phyloP scores from a whole-genome alignment of 306 rosid species.

The Cucumis hystrix region DNA sequence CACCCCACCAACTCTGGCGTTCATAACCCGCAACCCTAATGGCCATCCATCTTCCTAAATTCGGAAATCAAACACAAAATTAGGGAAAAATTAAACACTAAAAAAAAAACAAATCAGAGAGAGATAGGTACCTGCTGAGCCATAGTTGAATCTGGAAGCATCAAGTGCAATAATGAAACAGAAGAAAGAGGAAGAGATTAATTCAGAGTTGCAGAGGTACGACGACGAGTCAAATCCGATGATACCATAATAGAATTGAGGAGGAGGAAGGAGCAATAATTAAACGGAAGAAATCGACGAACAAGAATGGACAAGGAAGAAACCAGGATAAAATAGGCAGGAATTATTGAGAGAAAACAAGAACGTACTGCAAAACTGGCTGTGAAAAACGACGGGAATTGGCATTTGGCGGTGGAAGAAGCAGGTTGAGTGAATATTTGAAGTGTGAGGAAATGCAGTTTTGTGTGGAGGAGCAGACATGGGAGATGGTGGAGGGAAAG shows the following conservation, averaged over 20 bases:
- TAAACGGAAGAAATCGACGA: background rate
- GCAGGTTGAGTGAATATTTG: background rate
- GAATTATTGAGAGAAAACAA: background rate
- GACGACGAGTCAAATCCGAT: conserved; percentile 20
- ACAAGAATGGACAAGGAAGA: background rate
- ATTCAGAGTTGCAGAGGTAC: conserved; percentile 11
- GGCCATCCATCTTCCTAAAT: conserved; percentile 85
- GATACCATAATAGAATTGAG: background rate
- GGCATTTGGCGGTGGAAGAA: background rate
- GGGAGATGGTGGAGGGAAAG: conserved; percentile 11
- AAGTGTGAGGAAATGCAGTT: background rate
- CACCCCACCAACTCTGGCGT: conserved; percentile 35
- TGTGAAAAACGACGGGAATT: background rate
- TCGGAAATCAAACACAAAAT: background rate
- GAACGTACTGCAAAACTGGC: background rate
- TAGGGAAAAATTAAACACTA: background rate
- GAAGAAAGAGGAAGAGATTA: conserved; percentile 12
- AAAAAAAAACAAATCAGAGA: background rate
- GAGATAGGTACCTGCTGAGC: conserved; percentile 36
- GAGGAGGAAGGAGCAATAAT: conserved; percentile 2
- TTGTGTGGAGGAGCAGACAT: background rate
- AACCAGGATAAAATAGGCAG: background rate
- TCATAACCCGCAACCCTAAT: conserved; percentile 54
- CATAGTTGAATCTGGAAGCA: conserved; percentile 18
- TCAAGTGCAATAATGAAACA: background rate